Percentiles rank a stretch among this genome's conserved stretches.
These are phyloP conservation scores for Tolypocladium tropicale DNA, from an alignment of 2,329 filamentous ascomycete species.

Conservation along the genomic window DNA sequence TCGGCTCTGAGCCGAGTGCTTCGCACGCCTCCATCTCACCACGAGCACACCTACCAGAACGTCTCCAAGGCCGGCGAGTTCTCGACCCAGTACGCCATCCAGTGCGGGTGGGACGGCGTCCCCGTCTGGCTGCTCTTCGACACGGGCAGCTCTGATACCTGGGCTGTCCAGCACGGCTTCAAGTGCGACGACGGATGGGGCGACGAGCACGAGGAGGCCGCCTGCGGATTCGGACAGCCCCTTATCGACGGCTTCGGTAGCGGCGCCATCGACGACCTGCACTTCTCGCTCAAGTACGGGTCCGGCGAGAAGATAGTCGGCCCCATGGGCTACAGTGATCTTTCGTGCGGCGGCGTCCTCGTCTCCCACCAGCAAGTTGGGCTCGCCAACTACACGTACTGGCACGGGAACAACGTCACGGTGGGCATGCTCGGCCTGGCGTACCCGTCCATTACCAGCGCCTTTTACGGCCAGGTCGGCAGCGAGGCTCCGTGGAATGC, in stretches of 20 bases:
- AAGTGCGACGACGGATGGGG: conserved; percentile 28
- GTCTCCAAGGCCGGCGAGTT: conserved; percentile 25
- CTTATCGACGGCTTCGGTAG: conserved; percentile 29
- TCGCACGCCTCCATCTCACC: conserved; percentile 6
- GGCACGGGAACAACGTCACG: conserved; percentile 41
- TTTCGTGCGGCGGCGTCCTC: conserved; percentile 33
- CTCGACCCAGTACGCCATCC: conserved; percentile 31
- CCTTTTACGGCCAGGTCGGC: conserved; percentile 28
- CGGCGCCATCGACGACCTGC: conserved; percentile 27
- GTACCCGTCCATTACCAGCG: conserved; percentile 39
- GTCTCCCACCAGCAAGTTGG: conserved; percentile 36
- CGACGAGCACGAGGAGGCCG: conserved; percentile 14
- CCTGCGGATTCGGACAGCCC: conserved; percentile 31
- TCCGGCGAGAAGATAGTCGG: conserved; percentile 39
- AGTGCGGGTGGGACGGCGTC: conserved; percentile 27
- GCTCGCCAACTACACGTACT: conserved; percentile 37
- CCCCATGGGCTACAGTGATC: conserved; percentile 34
- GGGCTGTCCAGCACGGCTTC: conserved; percentile 31
- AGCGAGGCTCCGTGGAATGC: conserved; percentile 27
- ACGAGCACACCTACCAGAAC: conserved; percentile 22
- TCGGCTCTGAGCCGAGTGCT: conserved; percentile 17
- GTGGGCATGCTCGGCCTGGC: conserved; percentile 41
- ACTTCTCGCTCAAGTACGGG: conserved; percentile 35
- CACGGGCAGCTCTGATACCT: conserved; percentile 42
- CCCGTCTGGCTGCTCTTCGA: conserved; percentile 34